Percentiles rank a stretch among this genome's conserved stretches.
phyloP scores from a whole-genome alignment of 768 basidiomycete genomes.

The Auriscalpium vulgare region DNA sequence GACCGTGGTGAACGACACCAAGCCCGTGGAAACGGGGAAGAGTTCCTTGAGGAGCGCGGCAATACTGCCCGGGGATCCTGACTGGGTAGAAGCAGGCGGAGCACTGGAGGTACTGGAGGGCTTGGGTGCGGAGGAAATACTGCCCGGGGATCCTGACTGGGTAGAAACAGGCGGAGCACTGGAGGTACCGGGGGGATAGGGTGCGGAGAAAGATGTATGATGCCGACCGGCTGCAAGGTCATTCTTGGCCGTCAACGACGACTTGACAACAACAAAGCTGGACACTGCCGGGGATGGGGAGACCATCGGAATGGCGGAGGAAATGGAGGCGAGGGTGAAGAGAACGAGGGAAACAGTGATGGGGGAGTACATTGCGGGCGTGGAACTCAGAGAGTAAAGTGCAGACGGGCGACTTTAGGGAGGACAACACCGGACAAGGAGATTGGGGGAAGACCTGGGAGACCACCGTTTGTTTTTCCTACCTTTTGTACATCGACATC shows the following conservation, averaged over 20 bases:
- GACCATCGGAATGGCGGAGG: neutral
- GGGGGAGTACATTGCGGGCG: neutral
- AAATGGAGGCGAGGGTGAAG: neutral
- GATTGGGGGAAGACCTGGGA: too few relatives aligned
- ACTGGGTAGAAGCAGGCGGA: neutral
- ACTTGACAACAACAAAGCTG: neutral
- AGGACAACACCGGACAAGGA: too few relatives aligned
- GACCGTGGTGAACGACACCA: conserved; percentile 21
- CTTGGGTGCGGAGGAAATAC: neutral
- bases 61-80: neutral
- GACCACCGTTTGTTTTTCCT: too few relatives aligned
- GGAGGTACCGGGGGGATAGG: neutral
- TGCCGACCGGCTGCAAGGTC: neutral
- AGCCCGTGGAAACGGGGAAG: conserved; percentile 18
- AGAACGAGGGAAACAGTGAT: neutral
- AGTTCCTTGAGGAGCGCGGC: conserved; percentile 10
- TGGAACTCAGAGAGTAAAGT: neutral
- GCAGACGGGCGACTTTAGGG: too few relatives aligned
- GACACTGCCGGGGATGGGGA: neutral
- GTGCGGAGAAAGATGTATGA: neutral
- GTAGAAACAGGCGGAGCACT: neutral
- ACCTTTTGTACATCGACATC: too few relatives aligned
- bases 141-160: neutral
- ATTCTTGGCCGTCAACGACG: neutral
- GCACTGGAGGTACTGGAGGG: neutral